These are phyloP conservation scores for Juglanconis sp. DNA, from an alignment of 2,329 filamentous ascomycete species.

Conservation along the genomic window DNA sequence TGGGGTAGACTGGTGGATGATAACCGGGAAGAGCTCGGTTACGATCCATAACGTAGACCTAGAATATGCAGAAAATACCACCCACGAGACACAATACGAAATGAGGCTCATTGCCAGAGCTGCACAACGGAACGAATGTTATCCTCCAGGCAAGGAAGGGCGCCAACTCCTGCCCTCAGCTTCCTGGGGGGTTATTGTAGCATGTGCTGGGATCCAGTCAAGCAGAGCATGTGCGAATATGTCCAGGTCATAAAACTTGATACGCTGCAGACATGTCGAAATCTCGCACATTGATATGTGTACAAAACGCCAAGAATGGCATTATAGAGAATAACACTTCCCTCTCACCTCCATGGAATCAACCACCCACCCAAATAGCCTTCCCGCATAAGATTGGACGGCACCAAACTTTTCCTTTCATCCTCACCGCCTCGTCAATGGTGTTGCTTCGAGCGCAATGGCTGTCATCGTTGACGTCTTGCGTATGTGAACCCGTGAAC, in stretches of 20 bases:
- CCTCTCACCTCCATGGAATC: not conserved
- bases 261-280: slow-evolving; percentile 9
- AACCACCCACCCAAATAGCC: too few species aligned
- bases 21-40: slow-evolving; percentile 34
- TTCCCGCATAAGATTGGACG: not conserved
- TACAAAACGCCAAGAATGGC: slow-evolving; percentile 11
- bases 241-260: slow-evolving; percentile 5
- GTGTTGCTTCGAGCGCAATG: not conserved
- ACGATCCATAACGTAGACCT: slow-evolving; percentile 11
- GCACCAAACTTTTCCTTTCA: not conserved
- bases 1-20: slow-evolving; percentile 42
- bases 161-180: not conserved
- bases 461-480: not conserved
- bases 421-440: not conserved
- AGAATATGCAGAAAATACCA: not conserved
- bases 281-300: slow-evolving; percentile 13
- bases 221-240: not conserved
- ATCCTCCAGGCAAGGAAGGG: not conserved
- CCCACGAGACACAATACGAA: not conserved
- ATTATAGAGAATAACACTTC: not conserved
- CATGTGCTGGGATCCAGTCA: too few species aligned
- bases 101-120: too few species aligned
- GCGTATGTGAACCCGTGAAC: not conserved
- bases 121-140: not conserved
- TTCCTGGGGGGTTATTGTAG: not conserved